Percentiles rank a stretch among this genome's conserved stretches.
Evolutionary conservation across 768 basidiomycete genomes (phyloP).

Genomic region (Astraeus odoratus): DNA sequence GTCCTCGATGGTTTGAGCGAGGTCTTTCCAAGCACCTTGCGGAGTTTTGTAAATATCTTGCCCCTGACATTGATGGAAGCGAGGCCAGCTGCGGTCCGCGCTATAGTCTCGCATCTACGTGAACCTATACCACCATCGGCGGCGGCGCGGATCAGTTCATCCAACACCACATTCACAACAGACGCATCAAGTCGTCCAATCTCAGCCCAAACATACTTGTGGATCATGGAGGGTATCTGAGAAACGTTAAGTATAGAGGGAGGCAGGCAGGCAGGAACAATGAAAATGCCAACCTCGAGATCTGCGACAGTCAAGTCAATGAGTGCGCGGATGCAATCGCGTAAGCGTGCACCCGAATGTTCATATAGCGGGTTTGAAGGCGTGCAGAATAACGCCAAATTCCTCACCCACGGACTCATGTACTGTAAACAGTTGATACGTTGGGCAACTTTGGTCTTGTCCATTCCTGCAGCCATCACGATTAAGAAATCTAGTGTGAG

Average conservation of each 20-base stretch:
- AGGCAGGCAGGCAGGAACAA: neutral
- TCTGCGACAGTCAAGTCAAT: conserved; percentile 69
- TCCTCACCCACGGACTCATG: conserved; percentile 84
- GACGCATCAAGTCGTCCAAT: conserved; percentile 61
- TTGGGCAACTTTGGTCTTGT: conserved; percentile 38
- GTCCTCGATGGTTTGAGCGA: conserved; percentile 55
- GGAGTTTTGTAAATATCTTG: conserved; percentile 67
- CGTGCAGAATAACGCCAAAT: conserved; percentile 64
- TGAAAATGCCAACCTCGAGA: conserved; percentile 47
- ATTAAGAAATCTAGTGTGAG: conserved; percentile 83
- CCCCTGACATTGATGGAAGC: conserved; percentile 76
- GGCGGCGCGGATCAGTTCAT: conserved; percentile 75
- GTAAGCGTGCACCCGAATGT: conserved; percentile 63
- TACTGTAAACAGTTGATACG: conserved; percentile 74
- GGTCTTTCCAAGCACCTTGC: conserved; percentile 74
- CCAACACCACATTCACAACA: conserved; percentile 66
- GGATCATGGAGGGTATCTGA: conserved; percentile 60
- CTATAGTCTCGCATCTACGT: conserved; percentile 65
- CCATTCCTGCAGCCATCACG: conserved; percentile 70
- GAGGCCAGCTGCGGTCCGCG: conserved; percentile 64
- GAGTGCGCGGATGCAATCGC: conserved; percentile 75
- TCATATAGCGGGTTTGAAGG: conserved; percentile 64
- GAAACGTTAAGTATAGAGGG: no score
- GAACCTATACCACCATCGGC: conserved; percentile 80
- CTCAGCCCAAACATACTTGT: conserved; percentile 73